A percentile compares a stretch with the other conserved stretches of the same genome.
These are phyloP conservation scores for Parachlorella kessleri DNA, from an alignment of 139 green algal genomes.

Conservation along the genomic window DNA sequence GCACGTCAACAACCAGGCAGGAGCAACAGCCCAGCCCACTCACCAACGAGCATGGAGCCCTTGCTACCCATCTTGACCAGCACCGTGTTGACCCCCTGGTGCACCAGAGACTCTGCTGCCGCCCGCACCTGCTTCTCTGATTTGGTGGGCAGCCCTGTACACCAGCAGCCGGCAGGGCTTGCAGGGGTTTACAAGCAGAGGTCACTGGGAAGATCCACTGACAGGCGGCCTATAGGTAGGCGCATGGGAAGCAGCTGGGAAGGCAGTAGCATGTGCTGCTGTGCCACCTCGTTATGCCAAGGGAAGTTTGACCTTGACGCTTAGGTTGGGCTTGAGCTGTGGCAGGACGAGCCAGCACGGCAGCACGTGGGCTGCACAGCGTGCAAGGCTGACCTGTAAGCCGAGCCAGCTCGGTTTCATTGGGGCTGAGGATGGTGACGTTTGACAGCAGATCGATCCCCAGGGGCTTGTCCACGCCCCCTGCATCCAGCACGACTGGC, in stretches of 20 bases:
- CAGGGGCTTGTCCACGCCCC: slow-evolving; percentile 75
- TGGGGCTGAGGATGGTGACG: slow-evolving; percentile 79
- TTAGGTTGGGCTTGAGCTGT: too few relatives aligned
- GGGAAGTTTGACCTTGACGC: too few relatives aligned
- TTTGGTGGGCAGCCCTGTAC: slow-evolving; percentile 60
- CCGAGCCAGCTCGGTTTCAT: slow-evolving; percentile 88
- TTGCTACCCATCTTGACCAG: slow-evolving; percentile 88
- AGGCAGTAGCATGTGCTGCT: not conserved
- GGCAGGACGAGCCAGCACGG: too few relatives aligned
- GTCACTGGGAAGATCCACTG: too few relatives aligned
- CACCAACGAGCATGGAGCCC: slow-evolving; percentile 74
- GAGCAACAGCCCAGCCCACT: too few relatives aligned
- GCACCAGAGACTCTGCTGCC: slow-evolving; percentile 62
- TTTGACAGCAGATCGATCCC: slow-evolving; percentile 60
- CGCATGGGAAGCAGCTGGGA: not conserved
- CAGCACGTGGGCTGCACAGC: too few relatives aligned
- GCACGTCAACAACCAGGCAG: too few relatives aligned
- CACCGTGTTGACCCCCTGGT: slow-evolving; percentile 62
- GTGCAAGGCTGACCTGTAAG: slow-evolving; percentile 51
- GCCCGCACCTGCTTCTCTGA: slow-evolving; percentile 46
- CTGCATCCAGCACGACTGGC: slow-evolving; percentile 85
- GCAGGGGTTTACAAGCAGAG: too few relatives aligned
- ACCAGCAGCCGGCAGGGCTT: not conserved
- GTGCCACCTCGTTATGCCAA: too few relatives aligned
- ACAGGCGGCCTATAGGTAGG: too few relatives aligned